These are phyloP conservation scores for Myrica gale DNA, from an alignment of 306 rosid genomes.

Conservation along the genomic window DNA sequence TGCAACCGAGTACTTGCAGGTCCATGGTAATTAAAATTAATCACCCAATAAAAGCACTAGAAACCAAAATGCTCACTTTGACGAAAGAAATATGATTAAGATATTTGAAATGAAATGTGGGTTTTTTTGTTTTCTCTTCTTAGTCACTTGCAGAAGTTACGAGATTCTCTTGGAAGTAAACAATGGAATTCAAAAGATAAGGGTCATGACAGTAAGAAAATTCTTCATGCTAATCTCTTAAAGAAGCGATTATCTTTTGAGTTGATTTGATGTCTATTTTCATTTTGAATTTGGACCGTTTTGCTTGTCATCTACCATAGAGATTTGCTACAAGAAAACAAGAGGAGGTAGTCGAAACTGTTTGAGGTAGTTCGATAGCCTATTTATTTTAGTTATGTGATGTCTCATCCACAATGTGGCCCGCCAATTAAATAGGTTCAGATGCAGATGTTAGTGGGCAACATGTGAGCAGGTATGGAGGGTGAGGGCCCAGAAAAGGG, in stretches of 20 bases:
- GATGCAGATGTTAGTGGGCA: slow-evolving; percentile 50
- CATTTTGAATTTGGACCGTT: slow-evolving; percentile 28
- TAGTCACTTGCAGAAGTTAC: not conserved
- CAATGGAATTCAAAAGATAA: slow-evolving; percentile 18
- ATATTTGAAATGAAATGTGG: not conserved
- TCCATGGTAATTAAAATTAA: not conserved
- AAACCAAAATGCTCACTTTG: not conserved
- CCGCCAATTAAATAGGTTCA: slow-evolving; percentile 41
- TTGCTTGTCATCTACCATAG: slow-evolving; percentile 7
- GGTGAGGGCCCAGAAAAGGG: slow-evolving; percentile 40
- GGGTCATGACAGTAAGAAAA: slow-evolving; percentile 29
- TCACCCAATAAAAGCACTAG: not conserved
- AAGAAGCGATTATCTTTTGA: slow-evolving; percentile 5
- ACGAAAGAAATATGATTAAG: not conserved
- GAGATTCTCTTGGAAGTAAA: slow-evolving; percentile 3
- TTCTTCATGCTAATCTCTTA: slow-evolving; percentile 30
- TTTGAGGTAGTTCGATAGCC: slow-evolving; percentile 24
- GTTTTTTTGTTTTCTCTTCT: not conserved
- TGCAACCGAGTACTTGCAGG: not conserved
- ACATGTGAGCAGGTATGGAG: slow-evolving; percentile 47
- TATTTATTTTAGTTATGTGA: slow-evolving; percentile 22
- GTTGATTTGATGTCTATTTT: slow-evolving; percentile 39
- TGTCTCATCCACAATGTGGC: slow-evolving; percentile 49
- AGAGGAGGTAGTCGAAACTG: slow-evolving; percentile 24
- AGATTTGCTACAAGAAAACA: slow-evolving; percentile 25